These are phyloP conservation scores for Colletotrichum incanum DNA, from an alignment of 2,329 filamentous ascomycete genomes.

Conservation along the genomic window DNA sequence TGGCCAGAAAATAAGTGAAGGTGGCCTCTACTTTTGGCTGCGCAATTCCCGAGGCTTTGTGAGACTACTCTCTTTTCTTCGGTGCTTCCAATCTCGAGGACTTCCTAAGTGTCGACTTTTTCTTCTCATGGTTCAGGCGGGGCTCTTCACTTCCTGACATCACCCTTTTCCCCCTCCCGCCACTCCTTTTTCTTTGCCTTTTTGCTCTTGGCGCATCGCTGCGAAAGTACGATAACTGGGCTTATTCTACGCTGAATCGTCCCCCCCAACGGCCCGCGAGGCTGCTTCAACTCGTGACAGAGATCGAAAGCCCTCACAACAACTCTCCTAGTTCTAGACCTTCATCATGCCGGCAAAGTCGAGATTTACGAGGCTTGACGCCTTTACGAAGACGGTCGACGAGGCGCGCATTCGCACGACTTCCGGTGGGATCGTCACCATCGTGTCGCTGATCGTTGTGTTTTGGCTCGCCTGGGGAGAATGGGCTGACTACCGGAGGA, in stretches of 20 bases:
- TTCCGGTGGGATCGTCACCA: constrained; percentile 94
- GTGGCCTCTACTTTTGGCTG: constrained; percentile 52
- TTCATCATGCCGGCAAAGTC: constrained; percentile 86
- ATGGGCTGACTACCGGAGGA: constrained; percentile 92
- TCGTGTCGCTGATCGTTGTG: constrained; percentile 89
- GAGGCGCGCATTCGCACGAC: constrained; percentile 97
- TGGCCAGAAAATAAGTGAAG: constrained; percentile 51
- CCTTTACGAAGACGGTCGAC: constrained; percentile 99
- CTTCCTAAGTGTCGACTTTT: constrained; percentile 24
- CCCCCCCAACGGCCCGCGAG: constrained; percentile 22
- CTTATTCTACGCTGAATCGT: constrained; percentile 27
- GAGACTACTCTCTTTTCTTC: constrained; percentile 8
- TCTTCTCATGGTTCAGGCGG: constrained; percentile 39
- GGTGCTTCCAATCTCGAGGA: neutral
- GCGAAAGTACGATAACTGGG: constrained; percentile 24
- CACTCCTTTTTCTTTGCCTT: constrained; percentile 46
- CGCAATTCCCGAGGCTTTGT: neutral
- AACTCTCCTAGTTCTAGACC: constrained; percentile 2
- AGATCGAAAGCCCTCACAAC: constrained; percentile 20
- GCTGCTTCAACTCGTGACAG: constrained; percentile 20
- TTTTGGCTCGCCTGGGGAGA: constrained; percentile 93
- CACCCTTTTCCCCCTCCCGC: constrained; percentile 19
- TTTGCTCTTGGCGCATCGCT: constrained; percentile 38
- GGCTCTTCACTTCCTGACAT: constrained; percentile 37
- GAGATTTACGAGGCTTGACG: constrained; percentile 95